phyloP scores from a whole-genome alignment of 495 filamentous ascomycete genomes.

The Penicillium chermesinum region DNA sequence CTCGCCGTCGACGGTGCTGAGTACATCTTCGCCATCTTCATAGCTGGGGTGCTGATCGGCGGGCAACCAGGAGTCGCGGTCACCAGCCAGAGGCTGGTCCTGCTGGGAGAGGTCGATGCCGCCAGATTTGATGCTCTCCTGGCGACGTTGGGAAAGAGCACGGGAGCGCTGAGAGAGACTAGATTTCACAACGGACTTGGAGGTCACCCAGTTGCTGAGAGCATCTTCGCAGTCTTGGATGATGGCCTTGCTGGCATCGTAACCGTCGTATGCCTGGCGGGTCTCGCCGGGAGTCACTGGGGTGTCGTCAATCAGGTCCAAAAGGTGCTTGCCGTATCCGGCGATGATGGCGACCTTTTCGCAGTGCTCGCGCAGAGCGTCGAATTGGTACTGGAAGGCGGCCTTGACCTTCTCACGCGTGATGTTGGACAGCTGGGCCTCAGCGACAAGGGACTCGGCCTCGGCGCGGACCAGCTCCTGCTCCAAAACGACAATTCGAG shows the following conservation, averaged over 20 bases:
- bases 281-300: constrained; percentile 97
- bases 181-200: constrained; percentile 81
- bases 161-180: constrained; percentile 80
- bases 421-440: constrained; percentile 97
- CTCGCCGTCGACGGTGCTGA: constrained; percentile 49
- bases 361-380: constrained; percentile 94
- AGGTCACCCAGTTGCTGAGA: constrained; percentile 91
- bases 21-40: constrained; percentile 54
- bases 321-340: constrained; percentile 91
- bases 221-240: constrained; percentile 99
- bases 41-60: constrained; percentile 70
- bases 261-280: constrained; percentile 92
- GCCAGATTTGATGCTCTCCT: constrained; percentile 53
- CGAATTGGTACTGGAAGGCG: constrained; percentile 97
- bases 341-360: constrained; percentile 98
- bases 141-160: constrained; percentile 78
- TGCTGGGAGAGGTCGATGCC: constrained; percentile 76
- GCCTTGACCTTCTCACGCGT: constrained; percentile 99
- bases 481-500: constrained; percentile 94
- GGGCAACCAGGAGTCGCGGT: constrained; percentile 86
- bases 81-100: constrained; percentile 70
- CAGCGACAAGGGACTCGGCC: constrained; percentile 94
- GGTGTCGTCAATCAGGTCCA: constrained; percentile 92
- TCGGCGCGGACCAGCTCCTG: constrained; percentile 98
- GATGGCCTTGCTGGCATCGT: constrained; percentile 97